phyloP scores from a whole-genome alignment of 148 eudicot species.

The Cornus kousa region DNA sequence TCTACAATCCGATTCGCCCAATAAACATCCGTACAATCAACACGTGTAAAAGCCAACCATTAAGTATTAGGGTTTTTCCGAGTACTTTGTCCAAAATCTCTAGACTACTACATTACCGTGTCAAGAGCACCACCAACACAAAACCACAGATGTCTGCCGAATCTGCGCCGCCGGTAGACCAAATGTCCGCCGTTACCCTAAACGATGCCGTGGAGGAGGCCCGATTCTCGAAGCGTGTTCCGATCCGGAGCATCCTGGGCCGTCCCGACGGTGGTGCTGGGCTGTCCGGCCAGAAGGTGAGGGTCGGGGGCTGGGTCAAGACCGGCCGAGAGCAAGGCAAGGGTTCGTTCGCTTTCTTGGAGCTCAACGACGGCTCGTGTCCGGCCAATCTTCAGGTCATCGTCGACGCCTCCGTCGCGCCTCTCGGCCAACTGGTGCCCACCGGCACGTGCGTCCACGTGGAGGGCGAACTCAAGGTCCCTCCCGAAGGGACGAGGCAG shows the following conservation, averaged over 20 bases:
- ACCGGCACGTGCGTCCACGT: constrained; percentile 69
- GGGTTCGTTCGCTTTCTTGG: constrained; percentile 71
- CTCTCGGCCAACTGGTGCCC: constrained; percentile 33
- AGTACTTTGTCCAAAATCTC: background rate
- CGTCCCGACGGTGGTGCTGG: constrained; percentile 72
- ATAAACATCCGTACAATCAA: no score
- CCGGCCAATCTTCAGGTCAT: constrained; percentile 78
- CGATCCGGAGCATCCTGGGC: constrained; percentile 50
- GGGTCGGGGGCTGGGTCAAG: constrained; percentile 90
- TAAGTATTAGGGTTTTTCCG: background rate
- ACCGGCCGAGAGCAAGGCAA: constrained; percentile 82
- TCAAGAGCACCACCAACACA: no score
- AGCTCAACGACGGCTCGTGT: constrained; percentile 80
- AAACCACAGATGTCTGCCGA: background rate
- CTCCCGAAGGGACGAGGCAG: constrained; percentile 66
- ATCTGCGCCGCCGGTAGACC: constrained; percentile 26
- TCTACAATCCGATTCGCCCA: background rate
- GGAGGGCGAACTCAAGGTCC: constrained; percentile 51
- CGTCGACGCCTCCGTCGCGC: constrained; percentile 36
- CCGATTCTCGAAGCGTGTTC: constrained; percentile 67
- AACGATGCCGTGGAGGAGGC: constrained; percentile 24
- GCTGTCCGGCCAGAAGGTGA: constrained; percentile 51
- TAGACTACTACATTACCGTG: background rate
- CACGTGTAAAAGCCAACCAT: no score
- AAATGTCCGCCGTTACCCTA: constrained; percentile 9